Evolutionary conservation across 306 rosid genomes (phyloP).

Genomic region (Prunus armeniaca): DNA sequence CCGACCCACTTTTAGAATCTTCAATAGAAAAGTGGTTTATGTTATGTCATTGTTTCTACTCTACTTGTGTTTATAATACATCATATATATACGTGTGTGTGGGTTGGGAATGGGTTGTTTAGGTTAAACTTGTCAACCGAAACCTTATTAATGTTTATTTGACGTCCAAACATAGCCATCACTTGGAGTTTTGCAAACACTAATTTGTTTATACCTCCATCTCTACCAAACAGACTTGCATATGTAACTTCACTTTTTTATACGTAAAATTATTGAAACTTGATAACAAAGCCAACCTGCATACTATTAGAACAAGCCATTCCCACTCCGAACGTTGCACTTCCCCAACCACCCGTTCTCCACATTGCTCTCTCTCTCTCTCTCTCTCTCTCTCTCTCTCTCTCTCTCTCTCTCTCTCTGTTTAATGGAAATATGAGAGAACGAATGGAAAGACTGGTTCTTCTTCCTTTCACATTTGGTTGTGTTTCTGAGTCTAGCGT

Average conservation of each 20-base stretch:
- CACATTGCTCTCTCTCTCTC: not conserved
- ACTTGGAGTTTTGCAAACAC: slow-evolving; percentile 16
- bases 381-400: not conserved
- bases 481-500: slow-evolving; percentile 86
- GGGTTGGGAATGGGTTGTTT: slow-evolving; percentile 15
- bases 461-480: slow-evolving; percentile 90
- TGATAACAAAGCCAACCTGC: slow-evolving; percentile 36
- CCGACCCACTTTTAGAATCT: slow-evolving; percentile 18
- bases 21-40: slow-evolving; percentile 32
- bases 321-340: slow-evolving; percentile 30
- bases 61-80: not conserved
- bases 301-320: slow-evolving; percentile 36
- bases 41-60: slow-evolving; percentile 23
- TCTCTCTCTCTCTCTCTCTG: not conserved
- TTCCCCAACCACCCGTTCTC: slow-evolving; percentile 10
- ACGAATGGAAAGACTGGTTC: slow-evolving; percentile 83
- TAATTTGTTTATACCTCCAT: slow-evolving; percentile 12
- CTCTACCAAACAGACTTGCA: slow-evolving; percentile 58
- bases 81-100: not conserved
- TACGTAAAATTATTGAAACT: slow-evolving; percentile 52
- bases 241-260: slow-evolving; percentile 39
- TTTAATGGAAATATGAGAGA: slow-evolving; percentile 58
- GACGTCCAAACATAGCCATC: slow-evolving; percentile 37
- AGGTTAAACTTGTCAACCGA: slow-evolving; percentile 13
- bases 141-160: not conserved